These are phyloP conservation scores for Chaetomiaceae sp. DNA, from an alignment of 2,329 filamentous ascomycete species.

Conservation along the genomic window DNA sequence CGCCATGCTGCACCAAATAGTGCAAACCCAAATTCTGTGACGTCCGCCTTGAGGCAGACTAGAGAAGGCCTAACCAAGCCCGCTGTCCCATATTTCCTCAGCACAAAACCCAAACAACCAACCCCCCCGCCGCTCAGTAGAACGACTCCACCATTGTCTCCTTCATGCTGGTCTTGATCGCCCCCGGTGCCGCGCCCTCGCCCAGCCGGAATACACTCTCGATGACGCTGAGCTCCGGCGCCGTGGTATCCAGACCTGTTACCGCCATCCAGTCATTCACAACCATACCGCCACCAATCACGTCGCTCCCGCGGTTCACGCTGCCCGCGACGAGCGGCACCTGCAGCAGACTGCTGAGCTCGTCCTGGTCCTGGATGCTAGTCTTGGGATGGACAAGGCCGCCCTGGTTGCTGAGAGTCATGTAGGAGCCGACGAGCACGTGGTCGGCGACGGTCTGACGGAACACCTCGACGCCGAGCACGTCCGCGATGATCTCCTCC, in stretches of 20 bases:
- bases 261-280: slow-evolving; percentile 98
- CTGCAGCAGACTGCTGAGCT: slow-evolving; percentile 87
- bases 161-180: slow-evolving; percentile 82
- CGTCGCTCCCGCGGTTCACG: slow-evolving; percentile 87
- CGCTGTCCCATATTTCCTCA: background rate
- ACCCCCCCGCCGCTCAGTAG: slow-evolving; percentile 57
- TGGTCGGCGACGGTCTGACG: slow-evolving; percentile 95
- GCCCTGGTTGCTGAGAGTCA: slow-evolving; percentile 92
- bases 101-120: background rate
- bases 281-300: slow-evolving; percentile 96
- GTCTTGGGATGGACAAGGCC: slow-evolving; percentile 98
- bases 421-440: slow-evolving; percentile 93
- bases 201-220: slow-evolving; percentile 94
- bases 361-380: slow-evolving; percentile 94
- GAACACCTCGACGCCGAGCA: slow-evolving; percentile 84
- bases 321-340: slow-evolving; percentile 92
- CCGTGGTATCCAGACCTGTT: slow-evolving; percentile 88
- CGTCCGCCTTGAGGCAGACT: background rate
- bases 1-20: background rate
- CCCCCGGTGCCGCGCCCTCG: slow-evolving; percentile 74
- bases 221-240: slow-evolving; percentile 94
- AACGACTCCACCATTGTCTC: slow-evolving; percentile 99
- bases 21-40: background rate
- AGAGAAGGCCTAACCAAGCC: background rate
- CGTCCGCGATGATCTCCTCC: slow-evolving; percentile 96